phyloP scores from a whole-genome alignment of 192 early-diverging fungal genomes.

The Coemansia sp. region DNA sequence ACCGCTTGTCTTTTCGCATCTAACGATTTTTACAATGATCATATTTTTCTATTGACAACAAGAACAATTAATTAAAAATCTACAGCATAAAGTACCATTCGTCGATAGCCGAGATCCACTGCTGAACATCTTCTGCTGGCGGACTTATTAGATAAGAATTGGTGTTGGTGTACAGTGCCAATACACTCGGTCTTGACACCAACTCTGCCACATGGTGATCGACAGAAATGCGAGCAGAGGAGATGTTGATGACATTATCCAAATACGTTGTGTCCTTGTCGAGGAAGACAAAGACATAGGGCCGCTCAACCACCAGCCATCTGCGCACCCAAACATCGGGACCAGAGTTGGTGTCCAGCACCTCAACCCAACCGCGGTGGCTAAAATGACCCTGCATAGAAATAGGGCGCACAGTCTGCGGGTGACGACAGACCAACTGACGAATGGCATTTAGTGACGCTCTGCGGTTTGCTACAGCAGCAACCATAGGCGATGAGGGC shows the following conservation, averaged over 20 bases:
- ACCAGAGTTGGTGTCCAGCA: slow-evolving; percentile 29
- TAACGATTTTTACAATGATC: too few species aligned
- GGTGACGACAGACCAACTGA: slow-evolving; percentile 15
- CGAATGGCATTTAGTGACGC: slow-evolving; percentile 9
- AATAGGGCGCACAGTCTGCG: slow-evolving; percentile 13
- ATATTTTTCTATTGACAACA: too few species aligned
- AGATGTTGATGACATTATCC: slow-evolving; percentile 72
- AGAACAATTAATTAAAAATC: background rate
- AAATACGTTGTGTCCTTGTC: slow-evolving; percentile 64
- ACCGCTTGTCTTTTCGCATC: too few species aligned
- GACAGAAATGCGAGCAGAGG: slow-evolving; percentile 54
- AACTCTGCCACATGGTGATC: slow-evolving; percentile 30
- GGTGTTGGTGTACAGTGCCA: slow-evolving; percentile 42
- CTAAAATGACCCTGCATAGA: slow-evolving; percentile 27
- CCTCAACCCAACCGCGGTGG: slow-evolving; percentile 8
- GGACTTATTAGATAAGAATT: slow-evolving; percentile 37
- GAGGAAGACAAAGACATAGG: slow-evolving; percentile 77
- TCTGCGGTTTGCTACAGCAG: background rate
- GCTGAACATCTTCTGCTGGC: slow-evolving; percentile 25
- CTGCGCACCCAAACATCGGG: slow-evolving; percentile 67
- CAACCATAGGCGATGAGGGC: background rate
- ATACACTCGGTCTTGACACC: slow-evolving; percentile 23
- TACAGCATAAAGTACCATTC: slow-evolving; percentile 49
- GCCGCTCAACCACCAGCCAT: slow-evolving; percentile 74
- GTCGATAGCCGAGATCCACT: slow-evolving; percentile 53